A percentile compares a stretch with the other conserved stretches of the same genome.
These are phyloP conservation scores for Madurella mycetomatis DNA, from an alignment of 2,329 filamentous ascomycete genomes.

Conservation along the genomic window DNA sequence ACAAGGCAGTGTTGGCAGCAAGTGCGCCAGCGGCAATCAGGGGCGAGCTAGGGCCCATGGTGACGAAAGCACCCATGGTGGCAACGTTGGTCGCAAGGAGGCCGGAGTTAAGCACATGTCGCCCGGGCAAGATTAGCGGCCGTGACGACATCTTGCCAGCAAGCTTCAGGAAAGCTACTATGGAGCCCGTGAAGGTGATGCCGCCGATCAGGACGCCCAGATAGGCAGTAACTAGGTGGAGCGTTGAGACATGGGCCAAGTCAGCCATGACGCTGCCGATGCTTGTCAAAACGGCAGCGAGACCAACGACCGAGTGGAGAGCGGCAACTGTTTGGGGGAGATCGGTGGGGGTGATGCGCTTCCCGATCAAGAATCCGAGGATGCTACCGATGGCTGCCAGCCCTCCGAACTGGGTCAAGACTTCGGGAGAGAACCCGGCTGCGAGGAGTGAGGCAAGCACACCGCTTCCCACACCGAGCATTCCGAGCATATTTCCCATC, in stretches of 20 bases:
- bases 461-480: slow-evolving; percentile 77
- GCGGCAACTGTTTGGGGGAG: slow-evolving; percentile 87
- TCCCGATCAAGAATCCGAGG: slow-evolving; percentile 67
- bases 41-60: slow-evolving; percentile 75
- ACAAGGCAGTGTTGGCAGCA: slow-evolving; percentile 69
- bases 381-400: slow-evolving; percentile 69
- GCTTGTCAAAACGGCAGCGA: slow-evolving; percentile 83
- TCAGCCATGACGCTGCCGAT: slow-evolving; percentile 80
- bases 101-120: slow-evolving; percentile 69
- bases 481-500: slow-evolving; percentile 80
- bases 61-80: slow-evolving; percentile 79
- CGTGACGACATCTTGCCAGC: slow-evolving; percentile 76
- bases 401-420: slow-evolving; percentile 72
- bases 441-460: slow-evolving; percentile 78
- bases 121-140: slow-evolving; percentile 66
- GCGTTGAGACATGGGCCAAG: slow-evolving; percentile 63
- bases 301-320: slow-evolving; percentile 82
- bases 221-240: slow-evolving; percentile 83
- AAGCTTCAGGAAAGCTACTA: slow-evolving; percentile 85
- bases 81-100: slow-evolving; percentile 72
- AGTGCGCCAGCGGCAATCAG: slow-evolving; percentile 74
- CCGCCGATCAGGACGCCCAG: slow-evolving; percentile 82
- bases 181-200: slow-evolving; percentile 85
- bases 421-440: slow-evolving; percentile 73
- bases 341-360: slow-evolving; percentile 81